Conservation (phyloP, 129 eudicot species). For the Heracleum sosnowskyi region DNA sequence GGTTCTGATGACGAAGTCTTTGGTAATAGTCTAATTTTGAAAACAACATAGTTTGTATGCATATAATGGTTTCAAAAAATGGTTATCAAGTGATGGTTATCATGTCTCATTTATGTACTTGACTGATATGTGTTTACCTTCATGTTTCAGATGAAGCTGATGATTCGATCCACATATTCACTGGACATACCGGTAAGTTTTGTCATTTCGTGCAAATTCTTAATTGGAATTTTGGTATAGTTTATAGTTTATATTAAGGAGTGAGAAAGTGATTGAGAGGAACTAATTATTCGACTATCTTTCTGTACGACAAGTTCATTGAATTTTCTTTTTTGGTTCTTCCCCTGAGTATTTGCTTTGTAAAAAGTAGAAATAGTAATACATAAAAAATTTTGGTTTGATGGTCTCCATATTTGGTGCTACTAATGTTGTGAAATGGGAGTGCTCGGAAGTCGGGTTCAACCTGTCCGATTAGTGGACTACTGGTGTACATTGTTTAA, state of each 20-base stretch:
- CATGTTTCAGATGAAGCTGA: slow-evolving; percentile 66
- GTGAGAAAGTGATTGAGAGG: neutral
- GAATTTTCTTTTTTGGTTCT: neutral
- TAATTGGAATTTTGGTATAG: neutral
- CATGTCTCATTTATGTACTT: neutral
- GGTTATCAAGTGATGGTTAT: neutral
- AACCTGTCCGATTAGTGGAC: neutral
- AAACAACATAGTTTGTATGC: neutral
- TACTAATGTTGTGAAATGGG: neutral
- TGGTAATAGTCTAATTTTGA: slow-evolving; percentile 18
- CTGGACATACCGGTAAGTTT: slow-evolving; percentile 84
- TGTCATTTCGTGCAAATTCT: neutral
- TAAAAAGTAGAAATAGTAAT: neutral
- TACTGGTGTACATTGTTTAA: neutral
- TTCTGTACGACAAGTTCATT: neutral
- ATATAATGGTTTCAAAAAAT: neutral
- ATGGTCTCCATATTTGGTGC: neutral
- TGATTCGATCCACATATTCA: slow-evolving; percentile 91
- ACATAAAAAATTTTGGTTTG: neutral
- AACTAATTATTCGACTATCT: neutral
- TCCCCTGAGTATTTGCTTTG: neutral
- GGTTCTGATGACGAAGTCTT: slow-evolving; percentile 50
- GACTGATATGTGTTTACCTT: neutral
- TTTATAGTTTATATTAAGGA: neutral
- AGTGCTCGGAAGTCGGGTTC: neutral